Evolutionary conservation across 2,329 filamentous ascomycete species (phyloP), one percentile per base, ranked within the genome.

Genomic region (Akanthomyces uredinophilus): DNA sequence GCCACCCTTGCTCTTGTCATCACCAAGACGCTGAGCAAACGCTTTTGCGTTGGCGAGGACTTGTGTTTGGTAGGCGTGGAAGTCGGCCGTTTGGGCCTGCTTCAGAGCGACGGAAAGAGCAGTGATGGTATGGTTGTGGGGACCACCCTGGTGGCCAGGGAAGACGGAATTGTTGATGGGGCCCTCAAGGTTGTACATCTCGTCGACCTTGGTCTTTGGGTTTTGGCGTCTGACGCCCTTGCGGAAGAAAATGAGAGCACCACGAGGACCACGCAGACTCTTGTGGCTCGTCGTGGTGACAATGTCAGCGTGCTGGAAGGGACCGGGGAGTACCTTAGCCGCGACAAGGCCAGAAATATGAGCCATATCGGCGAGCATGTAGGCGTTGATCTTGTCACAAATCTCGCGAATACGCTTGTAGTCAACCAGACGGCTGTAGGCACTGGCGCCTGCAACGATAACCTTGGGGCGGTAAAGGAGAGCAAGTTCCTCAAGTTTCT

Each of bases 211-310:
- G 54, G 89, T 92, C 83, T 96, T 96, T 65, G 88, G 79, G 75
- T 96, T 90, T 58, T 88, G 86, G 73, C 86, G 87, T 68, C 94
- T 85, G 39, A 97, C 90, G 66, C 95, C 95, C 78, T 91, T 96
- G 70, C 95, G 89, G 87, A 88, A 99, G 84, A 99, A 99, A 76
- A 99, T 99, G 87, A 99, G 91, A 70, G 95, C 95, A 68, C 95
- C 95, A 72, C 95, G 88, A 43, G 95, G 95, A 43, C 95, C 95
- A 73, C 95, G 90, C 66, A 99, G 85, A 64, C 92, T 96, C 83
- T 99, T 99, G 84, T 99, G 95, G 65, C 92, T 97, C 43, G 95
- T 99, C 24, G 95, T 99, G 53, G 95, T 99, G 67, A 99, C 95
- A 64, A 99, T 89, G 74, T 99, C 95, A 67, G 92, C 90, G 75